These are phyloP conservation scores for Trichoderma afroharzianum DNA, from an alignment of 2,329 filamentous ascomycete genomes.

Conservation along the genomic window DNA sequence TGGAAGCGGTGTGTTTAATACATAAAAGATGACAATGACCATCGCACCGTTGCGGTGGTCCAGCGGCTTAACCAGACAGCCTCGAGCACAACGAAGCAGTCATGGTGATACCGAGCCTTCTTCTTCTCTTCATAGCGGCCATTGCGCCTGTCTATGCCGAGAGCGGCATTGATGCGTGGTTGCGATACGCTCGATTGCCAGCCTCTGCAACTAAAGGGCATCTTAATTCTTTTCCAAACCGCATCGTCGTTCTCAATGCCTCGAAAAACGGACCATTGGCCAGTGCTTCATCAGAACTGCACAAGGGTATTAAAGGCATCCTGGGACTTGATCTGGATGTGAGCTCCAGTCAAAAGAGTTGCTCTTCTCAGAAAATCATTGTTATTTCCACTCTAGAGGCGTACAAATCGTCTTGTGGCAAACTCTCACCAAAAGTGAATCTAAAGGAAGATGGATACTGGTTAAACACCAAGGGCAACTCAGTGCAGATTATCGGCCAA, in stretches of 20 bases:
- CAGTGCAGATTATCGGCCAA: constrained; percentile 34
- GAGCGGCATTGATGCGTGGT: constrained; percentile 59
- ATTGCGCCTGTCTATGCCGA: constrained; percentile 44
- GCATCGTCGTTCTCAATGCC: constrained; percentile 52
- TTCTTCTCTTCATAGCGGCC: neutral
- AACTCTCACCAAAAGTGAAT: constrained; percentile 30
- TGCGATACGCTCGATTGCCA: constrained; percentile 58
- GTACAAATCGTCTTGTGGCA: constrained; percentile 35
- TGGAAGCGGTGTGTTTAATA: neutral
- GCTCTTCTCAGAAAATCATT: constrained; percentile 13
- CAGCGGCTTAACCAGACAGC: neutral
- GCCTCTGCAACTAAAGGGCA: constrained; percentile 22
- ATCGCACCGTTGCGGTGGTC: neutral
- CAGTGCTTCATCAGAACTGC: constrained; percentile 57
- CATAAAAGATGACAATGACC: neutral
- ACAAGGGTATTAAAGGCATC: constrained; percentile 54
- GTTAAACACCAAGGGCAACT: constrained; percentile 44
- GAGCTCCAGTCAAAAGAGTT: neutral
- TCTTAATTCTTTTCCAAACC: constrained; percentile 41
- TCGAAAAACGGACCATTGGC: constrained; percentile 54
- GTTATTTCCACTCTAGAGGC: constrained; percentile 25
- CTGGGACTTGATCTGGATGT: constrained; percentile 44
- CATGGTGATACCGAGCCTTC: neutral
- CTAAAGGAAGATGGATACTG: constrained; percentile 60
- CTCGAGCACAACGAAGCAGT: neutral